These are phyloP conservation scores for Epichloe brachyelytri DNA, from an alignment of 2,329 filamentous ascomycete genomes.

Conservation along the genomic window DNA sequence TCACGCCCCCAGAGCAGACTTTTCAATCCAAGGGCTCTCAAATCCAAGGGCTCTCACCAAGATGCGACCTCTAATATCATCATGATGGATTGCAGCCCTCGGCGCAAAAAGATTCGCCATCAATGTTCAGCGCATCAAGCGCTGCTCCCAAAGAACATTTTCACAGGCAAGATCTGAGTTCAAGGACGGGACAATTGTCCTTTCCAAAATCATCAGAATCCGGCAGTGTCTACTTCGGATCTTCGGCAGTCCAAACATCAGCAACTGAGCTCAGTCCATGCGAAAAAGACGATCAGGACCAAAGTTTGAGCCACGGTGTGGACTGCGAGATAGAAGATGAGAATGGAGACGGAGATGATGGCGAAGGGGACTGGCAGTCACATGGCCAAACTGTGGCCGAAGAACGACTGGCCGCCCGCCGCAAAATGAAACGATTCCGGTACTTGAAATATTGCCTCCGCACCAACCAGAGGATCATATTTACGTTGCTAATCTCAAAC, in stretches of 20 bases:
- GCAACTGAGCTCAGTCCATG: slow-evolving; percentile 20
- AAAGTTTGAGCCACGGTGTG: slow-evolving; percentile 32
- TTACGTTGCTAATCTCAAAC: slow-evolving; percentile 19
- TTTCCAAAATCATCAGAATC: not conserved
- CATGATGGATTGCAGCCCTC: not conserved
- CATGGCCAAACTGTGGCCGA: slow-evolving; percentile 36
- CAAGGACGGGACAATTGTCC: not conserved
- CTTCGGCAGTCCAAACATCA: slow-evolving; percentile 11
- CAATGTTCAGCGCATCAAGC: not conserved
- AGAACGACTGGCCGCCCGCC: slow-evolving; percentile 42
- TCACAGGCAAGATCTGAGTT: not conserved
- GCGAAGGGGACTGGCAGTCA: slow-evolving; percentile 16
- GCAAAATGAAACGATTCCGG: slow-evolving; percentile 73
- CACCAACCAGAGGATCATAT: not conserved
- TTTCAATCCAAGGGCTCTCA: not conserved
- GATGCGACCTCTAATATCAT: not conserved
- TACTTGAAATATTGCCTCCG: slow-evolving; percentile 22
- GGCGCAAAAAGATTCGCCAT: not conserved
- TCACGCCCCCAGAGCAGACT: not conserved
- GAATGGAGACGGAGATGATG: slow-evolving; percentile 34
- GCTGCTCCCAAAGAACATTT: not conserved
- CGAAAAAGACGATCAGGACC: slow-evolving; percentile 24
- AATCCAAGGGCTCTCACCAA: not conserved
- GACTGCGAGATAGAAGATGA: slow-evolving; percentile 45
- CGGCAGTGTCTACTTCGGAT: not conserved